phyloP scores from a whole-genome alignment of 164 flowering plant species.

The Taxillus chinensis region DNA sequence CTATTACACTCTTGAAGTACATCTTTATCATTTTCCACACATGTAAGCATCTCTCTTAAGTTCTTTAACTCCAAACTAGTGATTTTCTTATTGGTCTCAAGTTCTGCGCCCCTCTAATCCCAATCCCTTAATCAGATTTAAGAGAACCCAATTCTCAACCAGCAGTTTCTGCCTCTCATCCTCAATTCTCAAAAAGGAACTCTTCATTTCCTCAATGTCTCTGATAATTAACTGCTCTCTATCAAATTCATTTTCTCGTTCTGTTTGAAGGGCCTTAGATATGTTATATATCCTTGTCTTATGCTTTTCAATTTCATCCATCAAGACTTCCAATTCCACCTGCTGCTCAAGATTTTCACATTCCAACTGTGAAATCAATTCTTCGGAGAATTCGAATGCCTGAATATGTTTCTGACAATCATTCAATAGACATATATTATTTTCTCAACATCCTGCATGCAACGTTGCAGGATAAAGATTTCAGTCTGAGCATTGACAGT shows the following conservation, averaged over 20 bases:
- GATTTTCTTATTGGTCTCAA: constrained; percentile 25
- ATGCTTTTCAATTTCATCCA: constrained; percentile 47
- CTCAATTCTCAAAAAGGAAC: constrained; percentile 22
- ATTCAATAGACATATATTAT: constrained; percentile 32
- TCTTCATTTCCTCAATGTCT: constrained; percentile 32
- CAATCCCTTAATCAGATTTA: constrained; percentile 43
- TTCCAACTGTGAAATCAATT: constrained; percentile 54
- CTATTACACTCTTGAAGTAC: constrained; percentile 38
- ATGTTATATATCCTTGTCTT: constrained; percentile 42
- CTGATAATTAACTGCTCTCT: constrained; percentile 23
- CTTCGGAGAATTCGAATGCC: constrained; percentile 44
- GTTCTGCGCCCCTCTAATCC: constrained; percentile 29
- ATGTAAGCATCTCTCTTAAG: constrained; percentile 17
- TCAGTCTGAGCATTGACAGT: constrained; percentile 67
- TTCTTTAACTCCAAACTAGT: constrained; percentile 26
- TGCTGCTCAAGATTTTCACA: constrained; percentile 58
- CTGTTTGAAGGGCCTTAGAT: constrained; percentile 39
- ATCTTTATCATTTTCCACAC: constrained; percentile 39
- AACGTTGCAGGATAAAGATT: constrained; percentile 58
- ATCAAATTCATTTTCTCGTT: constrained; percentile 12
- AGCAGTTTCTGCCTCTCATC: constrained; percentile 53
- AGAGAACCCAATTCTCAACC: constrained; percentile 57
- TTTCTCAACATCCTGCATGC: constrained; percentile 57
- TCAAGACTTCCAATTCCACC: constrained; percentile 47
- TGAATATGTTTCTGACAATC: constrained; percentile 65